A percentile compares a stretch with the other conserved stretches of the same genome.
Evolutionary conservation across 1,284 basidiomycete species (phyloP).

Genomic region (Trichosporon sp.): DNA sequence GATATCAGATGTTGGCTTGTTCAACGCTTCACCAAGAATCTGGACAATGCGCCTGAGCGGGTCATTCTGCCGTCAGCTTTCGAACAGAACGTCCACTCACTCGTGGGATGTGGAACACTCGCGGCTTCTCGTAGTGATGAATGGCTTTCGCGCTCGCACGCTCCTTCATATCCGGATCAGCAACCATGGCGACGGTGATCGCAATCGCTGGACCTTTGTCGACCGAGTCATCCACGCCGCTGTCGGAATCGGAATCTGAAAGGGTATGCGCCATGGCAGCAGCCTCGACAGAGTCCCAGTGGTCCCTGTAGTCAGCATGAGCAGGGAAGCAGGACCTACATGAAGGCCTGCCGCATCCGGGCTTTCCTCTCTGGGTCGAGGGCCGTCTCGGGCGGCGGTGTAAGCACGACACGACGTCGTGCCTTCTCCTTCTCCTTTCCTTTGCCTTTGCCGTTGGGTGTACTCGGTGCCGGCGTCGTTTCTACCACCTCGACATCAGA

Average conservation of each 20-base stretch:
- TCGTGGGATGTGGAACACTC: constrained; percentile 18
- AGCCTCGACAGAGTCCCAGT: neutral
- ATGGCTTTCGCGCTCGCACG: constrained; percentile 26
- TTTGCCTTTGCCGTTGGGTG: constrained; percentile 5
- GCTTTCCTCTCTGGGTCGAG: constrained; percentile 17
- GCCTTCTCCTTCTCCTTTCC: neutral
- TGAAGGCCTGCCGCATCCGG: neutral
- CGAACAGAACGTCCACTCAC: neutral
- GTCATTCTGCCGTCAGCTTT: constrained; percentile 22
- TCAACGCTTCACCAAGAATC: constrained; percentile 22
- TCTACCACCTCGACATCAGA: neutral
- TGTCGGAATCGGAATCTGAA: neutral
- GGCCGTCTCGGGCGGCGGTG: constrained; percentile 30
- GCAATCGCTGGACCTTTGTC: constrained; percentile 11
- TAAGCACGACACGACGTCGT: constrained; percentile 20
- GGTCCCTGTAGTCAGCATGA: neutral
- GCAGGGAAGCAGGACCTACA: neutral
- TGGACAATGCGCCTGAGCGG: constrained; percentile 21
- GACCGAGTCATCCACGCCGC: neutral
- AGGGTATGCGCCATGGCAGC: neutral
- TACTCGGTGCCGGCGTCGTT: neutral
- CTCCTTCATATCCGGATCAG: constrained; percentile 23
- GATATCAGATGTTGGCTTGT: constrained; percentile 27
- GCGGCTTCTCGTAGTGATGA: constrained; percentile 26
- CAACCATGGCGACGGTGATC: constrained; percentile 33